Evolutionary conservation across 1,284 basidiomycete genomes (phyloP).

Genomic region (Apiotrichum siamense): DNA sequence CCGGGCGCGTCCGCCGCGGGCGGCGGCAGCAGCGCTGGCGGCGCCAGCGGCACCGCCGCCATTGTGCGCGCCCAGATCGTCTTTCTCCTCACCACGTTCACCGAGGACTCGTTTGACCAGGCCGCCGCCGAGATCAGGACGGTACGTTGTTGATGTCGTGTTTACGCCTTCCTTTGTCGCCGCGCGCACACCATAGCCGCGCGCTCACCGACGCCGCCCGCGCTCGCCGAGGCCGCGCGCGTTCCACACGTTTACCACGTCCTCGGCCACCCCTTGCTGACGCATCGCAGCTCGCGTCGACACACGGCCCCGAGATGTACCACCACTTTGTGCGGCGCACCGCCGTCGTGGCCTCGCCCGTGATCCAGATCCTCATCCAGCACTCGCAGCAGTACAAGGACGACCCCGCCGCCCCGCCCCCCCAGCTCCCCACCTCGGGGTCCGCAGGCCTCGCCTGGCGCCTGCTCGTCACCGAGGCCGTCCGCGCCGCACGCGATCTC

Average conservation of each 20-base stretch:
- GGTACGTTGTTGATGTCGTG: constrained; percentile 58
- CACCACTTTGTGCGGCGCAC: constrained; percentile 90
- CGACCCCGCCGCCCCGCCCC: constrained; percentile 40
- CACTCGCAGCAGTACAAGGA: constrained; percentile 41
- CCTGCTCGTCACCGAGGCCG: constrained; percentile 42
- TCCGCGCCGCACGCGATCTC: constrained; percentile 43
- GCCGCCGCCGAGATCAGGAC: constrained; percentile 85
- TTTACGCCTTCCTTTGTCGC: neutral
- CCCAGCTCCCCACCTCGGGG: constrained; percentile 33
- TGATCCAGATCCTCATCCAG: constrained; percentile 40
- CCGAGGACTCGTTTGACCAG: constrained; percentile 88
- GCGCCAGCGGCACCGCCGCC: constrained; percentile 34
- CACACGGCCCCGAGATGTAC: constrained; percentile 90
- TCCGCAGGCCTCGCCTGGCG: constrained; percentile 42
- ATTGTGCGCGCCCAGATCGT: constrained; percentile 63
- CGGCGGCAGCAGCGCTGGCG: constrained; percentile 11
- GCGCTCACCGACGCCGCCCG: neutral
- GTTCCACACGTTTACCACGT: neutral
- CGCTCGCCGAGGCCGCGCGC: neutral
- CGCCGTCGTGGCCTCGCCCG: constrained; percentile 59
- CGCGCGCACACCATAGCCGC: neutral
- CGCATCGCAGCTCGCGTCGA: constrained; percentile 70
- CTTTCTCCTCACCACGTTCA: constrained; percentile 84
- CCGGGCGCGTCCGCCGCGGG: neutral
- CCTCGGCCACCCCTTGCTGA: constrained; percentile 2